phyloP scores from a whole-genome alignment of 2,329 filamentous ascomycete species.

The Ophiosphaerella korrae region DNA sequence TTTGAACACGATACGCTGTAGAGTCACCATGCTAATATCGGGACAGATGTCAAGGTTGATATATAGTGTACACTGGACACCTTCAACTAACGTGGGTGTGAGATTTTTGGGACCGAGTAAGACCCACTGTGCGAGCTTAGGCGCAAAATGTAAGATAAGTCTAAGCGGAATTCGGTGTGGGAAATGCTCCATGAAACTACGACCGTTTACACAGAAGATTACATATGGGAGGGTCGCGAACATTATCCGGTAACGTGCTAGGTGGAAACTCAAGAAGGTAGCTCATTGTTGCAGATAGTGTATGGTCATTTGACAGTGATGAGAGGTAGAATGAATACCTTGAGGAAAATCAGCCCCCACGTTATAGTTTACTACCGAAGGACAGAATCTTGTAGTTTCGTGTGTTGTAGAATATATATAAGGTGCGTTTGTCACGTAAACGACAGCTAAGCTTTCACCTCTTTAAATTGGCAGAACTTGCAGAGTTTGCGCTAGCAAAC shows the following conservation, averaged over 20 bases:
- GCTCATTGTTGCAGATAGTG: conserved; percentile 20
- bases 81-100: not conserved
- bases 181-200: conserved; percentile 12
- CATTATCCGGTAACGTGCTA: conserved; percentile 8
- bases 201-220: conserved; percentile 25
- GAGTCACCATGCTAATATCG: conserved; percentile 11
- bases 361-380: not conserved
- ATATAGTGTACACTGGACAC: conserved; percentile 10
- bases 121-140: conserved; percentile 22
- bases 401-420: not conserved
- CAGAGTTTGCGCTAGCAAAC: no score
- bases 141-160: conserved; percentile 27
- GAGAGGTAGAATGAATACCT: not conserved
- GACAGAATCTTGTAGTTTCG: no score
- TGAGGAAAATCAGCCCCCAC: not conserved
- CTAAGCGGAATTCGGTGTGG: conserved; percentile 25
- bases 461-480: not conserved
- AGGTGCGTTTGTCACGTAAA: not conserved
- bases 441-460: not conserved
- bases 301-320: not conserved
- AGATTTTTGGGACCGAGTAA: conserved; percentile 15
- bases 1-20: conserved; percentile 23
- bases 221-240: conserved; percentile 27
- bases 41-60: conserved; percentile 30
- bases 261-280: conserved; percentile 29